A percentile compares a stretch with the other conserved stretches of the same genome.
Evolutionary conservation across 805 yeast species (phyloP).

Genomic region (Cyberlindnera xishuangbannaensis): DNA sequence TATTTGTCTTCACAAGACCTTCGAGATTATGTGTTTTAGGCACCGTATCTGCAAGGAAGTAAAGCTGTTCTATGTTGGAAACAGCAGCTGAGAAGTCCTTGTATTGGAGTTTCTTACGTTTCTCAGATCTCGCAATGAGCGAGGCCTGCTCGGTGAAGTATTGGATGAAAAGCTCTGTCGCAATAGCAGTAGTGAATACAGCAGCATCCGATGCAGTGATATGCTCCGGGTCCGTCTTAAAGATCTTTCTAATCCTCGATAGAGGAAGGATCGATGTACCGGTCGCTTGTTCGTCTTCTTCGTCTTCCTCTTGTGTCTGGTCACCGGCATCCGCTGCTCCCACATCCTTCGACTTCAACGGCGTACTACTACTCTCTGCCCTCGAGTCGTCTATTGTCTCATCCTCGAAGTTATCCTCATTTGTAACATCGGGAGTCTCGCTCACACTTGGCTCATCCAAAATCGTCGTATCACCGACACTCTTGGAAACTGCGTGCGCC

Average conservation of each 20-base stretch:
- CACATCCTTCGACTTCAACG: conserved; percentile 5
- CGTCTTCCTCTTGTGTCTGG: conserved; percentile 5
- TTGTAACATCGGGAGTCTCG: conserved; percentile 11
- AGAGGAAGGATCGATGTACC: conserved; percentile 47
- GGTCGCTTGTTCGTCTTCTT: conserved; percentile 16
- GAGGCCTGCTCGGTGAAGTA: conserved; percentile 68
- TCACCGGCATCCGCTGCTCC: conserved; percentile 5
- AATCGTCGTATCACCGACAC: conserved; percentile 10
- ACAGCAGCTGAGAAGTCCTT: conserved; percentile 67
- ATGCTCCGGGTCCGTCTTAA: conserved; percentile 73
- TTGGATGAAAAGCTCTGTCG: conserved; percentile 69
- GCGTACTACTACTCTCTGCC: conserved; percentile 6
- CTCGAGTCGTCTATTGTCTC: conserved; percentile 9
- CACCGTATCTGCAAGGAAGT: conserved; percentile 59
- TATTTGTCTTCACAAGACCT: conserved; percentile 39
- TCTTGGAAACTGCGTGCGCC: conserved; percentile 1
- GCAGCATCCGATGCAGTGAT: conserved; percentile 62
- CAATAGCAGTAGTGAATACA: conserved; percentile 70
- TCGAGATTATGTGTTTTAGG: conserved; percentile 54
- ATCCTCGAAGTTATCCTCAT: conserved; percentile 7
- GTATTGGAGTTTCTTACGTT: conserved; percentile 65
- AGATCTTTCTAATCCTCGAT: conserved; percentile 62
- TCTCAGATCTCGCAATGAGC: conserved; percentile 55
- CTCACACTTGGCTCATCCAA: conserved; percentile 14
- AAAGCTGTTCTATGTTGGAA: conserved; percentile 48